A percentile compares a stretch with the other conserved stretches of the same genome.
phyloP scores from a whole-genome alignment of 495 filamentous ascomycete species.

The Hypoxylon cercidicola region DNA sequence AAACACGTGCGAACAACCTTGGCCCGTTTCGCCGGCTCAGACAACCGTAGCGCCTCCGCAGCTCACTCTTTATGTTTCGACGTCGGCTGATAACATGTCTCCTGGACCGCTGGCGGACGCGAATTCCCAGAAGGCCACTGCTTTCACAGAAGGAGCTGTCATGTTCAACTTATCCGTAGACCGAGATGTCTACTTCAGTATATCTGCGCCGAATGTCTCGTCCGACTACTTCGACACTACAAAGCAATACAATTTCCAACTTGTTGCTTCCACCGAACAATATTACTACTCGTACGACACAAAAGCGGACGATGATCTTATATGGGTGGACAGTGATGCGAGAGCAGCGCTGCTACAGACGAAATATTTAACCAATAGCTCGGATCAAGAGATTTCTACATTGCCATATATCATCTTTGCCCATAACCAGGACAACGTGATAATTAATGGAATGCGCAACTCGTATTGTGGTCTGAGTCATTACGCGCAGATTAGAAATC shows the following conservation, averaged over 20 bases:
- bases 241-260: slow-evolving; percentile 72
- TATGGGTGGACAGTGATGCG: slow-evolving; percentile 82
- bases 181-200: slow-evolving; percentile 75
- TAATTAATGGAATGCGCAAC: slow-evolving; percentile 72
- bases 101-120: slow-evolving; percentile 70
- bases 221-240: slow-evolving; percentile 60
- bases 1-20: slow-evolving; percentile 81
- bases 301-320: slow-evolving; percentile 60
- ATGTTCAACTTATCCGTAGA: slow-evolving; percentile 63
- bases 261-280: slow-evolving; percentile 83
- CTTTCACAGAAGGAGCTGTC: slow-evolving; percentile 68
- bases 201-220: slow-evolving; percentile 73
- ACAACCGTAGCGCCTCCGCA: slow-evolving; percentile 67
- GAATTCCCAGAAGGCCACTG: slow-evolving; percentile 53
- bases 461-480: slow-evolving; percentile 79
- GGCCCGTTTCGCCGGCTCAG: slow-evolving; percentile 52
- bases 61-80: slow-evolving; percentile 81
- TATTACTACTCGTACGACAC: slow-evolving; percentile 72
- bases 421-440: slow-evolving; percentile 67
- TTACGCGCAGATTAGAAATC: slow-evolving; percentile 69
- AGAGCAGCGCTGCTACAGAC: slow-evolving; percentile 81
- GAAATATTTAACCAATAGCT: slow-evolving; percentile 65
- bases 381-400: slow-evolving; percentile 49
- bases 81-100: slow-evolving; percentile 66
- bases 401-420: slow-evolving; percentile 84